Evolutionary conservation across 345 rosid genomes (phyloP), one percentile per base, ranked within the genome.

Genomic region (Theobroma cacao): DNA sequence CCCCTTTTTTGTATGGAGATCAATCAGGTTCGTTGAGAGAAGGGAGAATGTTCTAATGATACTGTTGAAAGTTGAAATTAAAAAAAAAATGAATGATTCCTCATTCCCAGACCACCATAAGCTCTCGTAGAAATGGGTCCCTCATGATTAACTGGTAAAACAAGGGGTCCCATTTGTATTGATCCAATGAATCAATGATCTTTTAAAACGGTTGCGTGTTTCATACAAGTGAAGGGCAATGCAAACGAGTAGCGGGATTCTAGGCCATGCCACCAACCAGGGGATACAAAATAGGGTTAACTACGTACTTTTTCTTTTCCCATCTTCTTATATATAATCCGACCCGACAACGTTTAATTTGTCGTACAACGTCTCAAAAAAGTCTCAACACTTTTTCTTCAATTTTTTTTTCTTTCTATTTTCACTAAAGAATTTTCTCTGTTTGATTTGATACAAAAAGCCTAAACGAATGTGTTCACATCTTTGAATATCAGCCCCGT

Each of bases 191-290:
- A 65, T 8, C 22, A 22, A 36, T 56, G 33, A 55, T 53, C 20
- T 17, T 40, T 20, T 28, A 15, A 41, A 59, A 74, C 24, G 24
- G 26, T 74, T 24, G 24, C 66, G 15, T 40, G 52, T 3, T 18
- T 41, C 41, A 30, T 26, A 22, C 17, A 3, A 40, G 8, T 13
- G 31, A 14, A 74, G 22, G 3, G 62, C 0, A 61, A 40, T 59
- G 66, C 24, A 26, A 65, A 65, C 66, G 66, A 60, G 78, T 55
- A 33, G 67, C 81, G 40, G 2, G 84, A 78, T 80, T 80, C 60
- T 75, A 70, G 80, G 75, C 48, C 77, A 83, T 75, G 83, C 78
- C 78, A 84, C 75, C 81, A 78, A 78, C 67, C 77, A 47, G 1
- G 18, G 24, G 36, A 61, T 66, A 61, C 76, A 18, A 45, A 69